phyloP scores from a whole-genome alignment of 495 filamentous ascomycete genomes.

The Filosporella fistucella region DNA sequence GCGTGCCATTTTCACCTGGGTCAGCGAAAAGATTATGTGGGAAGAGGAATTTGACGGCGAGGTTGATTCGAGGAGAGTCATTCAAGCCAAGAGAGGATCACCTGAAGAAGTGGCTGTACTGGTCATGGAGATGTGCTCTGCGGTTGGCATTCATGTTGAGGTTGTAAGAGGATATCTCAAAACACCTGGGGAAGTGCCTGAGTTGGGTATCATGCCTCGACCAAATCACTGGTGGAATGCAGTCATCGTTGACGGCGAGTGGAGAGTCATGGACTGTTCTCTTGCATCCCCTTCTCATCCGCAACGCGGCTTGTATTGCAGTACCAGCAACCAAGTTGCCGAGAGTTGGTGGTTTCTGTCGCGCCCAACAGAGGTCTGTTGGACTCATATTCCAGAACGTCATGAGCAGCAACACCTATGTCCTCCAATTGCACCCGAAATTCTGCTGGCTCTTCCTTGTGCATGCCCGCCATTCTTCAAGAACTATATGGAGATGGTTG shows the following conservation, averaged over 20 bases:
- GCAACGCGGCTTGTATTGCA: slow-evolving; percentile 69
- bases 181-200: slow-evolving; percentile 75
- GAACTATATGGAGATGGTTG: slow-evolving; percentile 67
- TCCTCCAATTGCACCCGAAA: slow-evolving; percentile 77
- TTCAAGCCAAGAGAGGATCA: slow-evolving; percentile 79
- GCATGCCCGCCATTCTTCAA: slow-evolving; percentile 88
- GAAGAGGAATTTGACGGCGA: slow-evolving; percentile 82
- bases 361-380: slow-evolving; percentile 82
- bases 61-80: slow-evolving; percentile 74
- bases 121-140: slow-evolving; percentile 88
- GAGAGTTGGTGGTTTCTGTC: slow-evolving; percentile 91
- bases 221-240: slow-evolving; percentile 99
- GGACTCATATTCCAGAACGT: slow-evolving; percentile 86
- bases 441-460: slow-evolving; percentile 78
- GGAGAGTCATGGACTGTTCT: slow-evolving; percentile 95
- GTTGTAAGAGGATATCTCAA: slow-evolving; percentile 87
- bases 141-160: slow-evolving; percentile 83
- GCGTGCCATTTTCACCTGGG: slow-evolving; percentile 94
- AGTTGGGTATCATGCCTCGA: slow-evolving; percentile 67
- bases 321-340: slow-evolving; percentile 58
- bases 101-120: slow-evolving; percentile 88
- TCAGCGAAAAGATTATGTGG: slow-evolving; percentile 93
- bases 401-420: slow-evolving; percentile 89
- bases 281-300: slow-evolving; percentile 90
- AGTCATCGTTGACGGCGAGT: slow-evolving; percentile 88